Conservation (phyloP, 2,329 filamentous ascomycete species). For the Curvularia spicifera region DNA sequence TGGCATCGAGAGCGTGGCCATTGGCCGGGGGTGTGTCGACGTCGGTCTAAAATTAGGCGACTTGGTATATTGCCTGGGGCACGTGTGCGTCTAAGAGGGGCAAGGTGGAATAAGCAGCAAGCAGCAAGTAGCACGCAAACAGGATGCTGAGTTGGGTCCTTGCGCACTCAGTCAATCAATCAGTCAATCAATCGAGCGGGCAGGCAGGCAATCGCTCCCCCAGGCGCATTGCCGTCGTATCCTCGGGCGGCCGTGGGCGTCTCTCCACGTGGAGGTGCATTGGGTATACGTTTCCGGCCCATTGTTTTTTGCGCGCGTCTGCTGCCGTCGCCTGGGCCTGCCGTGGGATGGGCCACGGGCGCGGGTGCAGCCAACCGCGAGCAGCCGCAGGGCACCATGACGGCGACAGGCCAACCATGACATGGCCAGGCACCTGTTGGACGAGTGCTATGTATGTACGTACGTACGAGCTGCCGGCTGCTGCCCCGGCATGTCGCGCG, state of each 20-base stretch:
- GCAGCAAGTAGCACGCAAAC: background rate
- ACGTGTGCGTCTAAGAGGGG: constrained; percentile 41
- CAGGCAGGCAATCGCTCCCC: too few relatives aligned
- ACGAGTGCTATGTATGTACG: too few relatives aligned
- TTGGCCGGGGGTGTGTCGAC: constrained; percentile 19
- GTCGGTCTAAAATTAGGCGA: constrained; percentile 42
- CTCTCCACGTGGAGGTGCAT: constrained; percentile 46
- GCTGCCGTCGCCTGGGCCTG: constrained; percentile 18
- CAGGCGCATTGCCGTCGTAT: constrained; percentile 29
- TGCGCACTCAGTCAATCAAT: constrained; percentile 30
- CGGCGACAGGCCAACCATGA: background rate
- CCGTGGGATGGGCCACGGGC: background rate
- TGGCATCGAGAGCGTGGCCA: constrained; percentile 31
- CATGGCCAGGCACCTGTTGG: too few relatives aligned
- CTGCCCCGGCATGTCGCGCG: background rate
- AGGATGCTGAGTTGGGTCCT: background rate
- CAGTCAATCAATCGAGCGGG: too few relatives aligned
- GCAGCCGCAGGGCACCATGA: constrained; percentile 1
- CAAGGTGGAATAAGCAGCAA: constrained; percentile 36
- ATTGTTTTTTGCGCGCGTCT: constrained; percentile 31
- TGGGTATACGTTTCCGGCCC: constrained; percentile 19
- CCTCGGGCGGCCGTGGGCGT: constrained; percentile 15
- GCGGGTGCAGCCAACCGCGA: constrained; percentile 8
- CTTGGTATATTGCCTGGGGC: constrained; percentile 44
- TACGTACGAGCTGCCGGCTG: background rate